Conservation (phyloP, 2,329 filamentous ascomycete species). For the Thielaviopsis musarum region DNA sequence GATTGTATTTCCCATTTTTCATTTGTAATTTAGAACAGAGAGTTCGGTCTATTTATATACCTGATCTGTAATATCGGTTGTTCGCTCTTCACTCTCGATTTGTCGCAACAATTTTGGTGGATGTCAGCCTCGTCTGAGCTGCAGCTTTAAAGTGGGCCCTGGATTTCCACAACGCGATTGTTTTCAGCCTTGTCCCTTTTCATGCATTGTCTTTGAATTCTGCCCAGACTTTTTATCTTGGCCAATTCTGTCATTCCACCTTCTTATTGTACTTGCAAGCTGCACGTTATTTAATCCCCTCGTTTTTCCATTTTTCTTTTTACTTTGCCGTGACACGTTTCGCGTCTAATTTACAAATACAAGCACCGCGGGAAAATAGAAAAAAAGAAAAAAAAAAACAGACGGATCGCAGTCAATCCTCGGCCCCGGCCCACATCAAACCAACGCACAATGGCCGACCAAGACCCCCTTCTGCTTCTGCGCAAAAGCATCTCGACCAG, state of each 20-base stretch:
- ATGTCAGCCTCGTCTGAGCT: not conserved
- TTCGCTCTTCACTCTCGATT: not conserved
- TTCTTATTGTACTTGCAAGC: not conserved
- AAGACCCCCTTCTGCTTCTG: conserved; percentile 69
- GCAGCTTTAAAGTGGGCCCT: conserved; percentile 7
- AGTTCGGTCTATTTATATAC: not conserved
- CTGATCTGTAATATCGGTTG: not conserved
- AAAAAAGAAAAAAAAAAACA: not conserved
- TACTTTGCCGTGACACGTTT: not conserved
- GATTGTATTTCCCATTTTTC: conserved; percentile 3
- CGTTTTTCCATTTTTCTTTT: not conserved
- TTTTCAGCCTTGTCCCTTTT: conserved; percentile 1
- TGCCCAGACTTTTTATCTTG: not conserved
- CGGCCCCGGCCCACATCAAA: not conserved
- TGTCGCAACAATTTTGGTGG: not conserved
- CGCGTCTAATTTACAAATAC: not conserved
- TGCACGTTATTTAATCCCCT: not conserved
- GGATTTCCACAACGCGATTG: not conserved
- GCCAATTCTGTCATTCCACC: not conserved
- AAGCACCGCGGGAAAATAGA: not conserved
- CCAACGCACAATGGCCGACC: conserved; percentile 27
- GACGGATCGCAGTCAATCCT: not conserved
- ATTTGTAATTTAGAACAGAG: conserved; percentile 4
- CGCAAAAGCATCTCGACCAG: conserved; percentile 64
- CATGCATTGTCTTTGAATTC: not conserved